Percentiles rank a stretch among this genome's conserved stretches.
phyloP scores from a whole-genome alignment of 192 early-diverging fungal species.

The Backusella circina region DNA sequence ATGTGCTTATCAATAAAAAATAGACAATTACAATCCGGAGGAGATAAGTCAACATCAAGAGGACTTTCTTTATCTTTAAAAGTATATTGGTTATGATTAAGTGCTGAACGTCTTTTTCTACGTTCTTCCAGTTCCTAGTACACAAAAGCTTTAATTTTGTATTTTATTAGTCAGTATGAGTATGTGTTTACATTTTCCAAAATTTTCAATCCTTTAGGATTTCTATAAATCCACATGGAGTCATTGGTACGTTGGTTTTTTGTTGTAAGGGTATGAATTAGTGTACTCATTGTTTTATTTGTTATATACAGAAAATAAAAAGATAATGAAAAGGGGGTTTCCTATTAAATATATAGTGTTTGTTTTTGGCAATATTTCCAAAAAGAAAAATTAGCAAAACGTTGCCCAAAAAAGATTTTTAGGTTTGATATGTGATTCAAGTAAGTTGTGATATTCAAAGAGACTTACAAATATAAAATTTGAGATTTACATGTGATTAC shows the following conservation, averaged over 20 bases:
- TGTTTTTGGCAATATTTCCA: not conserved
- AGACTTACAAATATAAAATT: not conserved
- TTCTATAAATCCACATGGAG: slow-evolving; percentile 6
- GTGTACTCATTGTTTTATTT: not conserved
- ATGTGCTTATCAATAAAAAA: not conserved
- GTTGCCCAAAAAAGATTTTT: not conserved
- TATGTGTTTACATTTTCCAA: not conserved
- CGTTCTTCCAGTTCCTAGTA: not conserved
- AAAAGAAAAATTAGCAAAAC: not conserved
- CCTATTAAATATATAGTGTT: not conserved
- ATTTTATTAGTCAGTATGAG: not conserved
- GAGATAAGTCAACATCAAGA: not conserved
- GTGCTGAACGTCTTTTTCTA: not conserved
- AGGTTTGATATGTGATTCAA: not conserved
- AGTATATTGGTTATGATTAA: not conserved
- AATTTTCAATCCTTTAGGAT: slow-evolving; percentile 4
- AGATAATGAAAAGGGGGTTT: not conserved
- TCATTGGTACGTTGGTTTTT: not conserved
- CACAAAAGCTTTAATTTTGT: not conserved
- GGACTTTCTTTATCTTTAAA: not conserved
- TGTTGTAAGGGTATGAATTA: not conserved
- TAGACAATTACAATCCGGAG: not conserved
- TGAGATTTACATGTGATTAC: too few species aligned
- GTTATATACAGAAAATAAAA: not conserved
- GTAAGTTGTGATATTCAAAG: too few species aligned